Base-by-base conservation (phyloP, 2,329 filamentous ascomycete species). In the Pestalotiopsis sp. region DNA sequence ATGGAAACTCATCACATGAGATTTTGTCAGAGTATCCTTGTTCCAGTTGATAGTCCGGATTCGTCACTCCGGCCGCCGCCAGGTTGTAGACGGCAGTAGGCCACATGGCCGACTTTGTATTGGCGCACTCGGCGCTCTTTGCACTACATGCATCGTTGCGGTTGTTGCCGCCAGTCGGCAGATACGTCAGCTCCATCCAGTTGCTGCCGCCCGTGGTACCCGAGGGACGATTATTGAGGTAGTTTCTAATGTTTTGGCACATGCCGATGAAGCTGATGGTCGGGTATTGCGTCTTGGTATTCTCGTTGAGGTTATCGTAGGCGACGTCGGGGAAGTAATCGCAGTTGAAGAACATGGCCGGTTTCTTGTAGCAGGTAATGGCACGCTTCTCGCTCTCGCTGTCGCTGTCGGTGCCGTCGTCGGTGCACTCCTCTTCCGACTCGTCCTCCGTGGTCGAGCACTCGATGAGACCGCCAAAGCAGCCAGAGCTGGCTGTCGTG, bases 381-480 rank as follows among this genome's bases (percentile, higher is more conserved):
- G 22, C 26, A 2, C 40, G 40, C 40, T n/a, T 30, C 5, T 30
- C 57, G 14, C 24, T 60, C 11, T 38, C 26, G 11, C 30, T 56
- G 52, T 22, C 52, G 57, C 22, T 69, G 20, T 66, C 30, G 30
- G 30, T 68, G 38, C 75, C 77, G 3, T 76, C 77, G 20, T 78
- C 75, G 26, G 77, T 77, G 67, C 75, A 75, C 57, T 72, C 70
- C 67, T 78, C 73, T 48, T 70, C 70, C 10, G 81, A 81, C 1
- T 82, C 70, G 20, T 77, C 71, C 2, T 75, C 67, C 26, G 59
- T 24, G 17, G 67, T 60, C 11, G 24, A 30, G 2, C 57, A 60
- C 22, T 26, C 7, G 57, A 60, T 60, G 57, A 30, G 26, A 1
- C 57, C 57, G 57, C 57, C 26, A 30, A 60, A 60, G 57, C 57